phyloP scores from a whole-genome alignment of 2,329 filamentous ascomycete species.

The Colletotrichum sp. region DNA sequence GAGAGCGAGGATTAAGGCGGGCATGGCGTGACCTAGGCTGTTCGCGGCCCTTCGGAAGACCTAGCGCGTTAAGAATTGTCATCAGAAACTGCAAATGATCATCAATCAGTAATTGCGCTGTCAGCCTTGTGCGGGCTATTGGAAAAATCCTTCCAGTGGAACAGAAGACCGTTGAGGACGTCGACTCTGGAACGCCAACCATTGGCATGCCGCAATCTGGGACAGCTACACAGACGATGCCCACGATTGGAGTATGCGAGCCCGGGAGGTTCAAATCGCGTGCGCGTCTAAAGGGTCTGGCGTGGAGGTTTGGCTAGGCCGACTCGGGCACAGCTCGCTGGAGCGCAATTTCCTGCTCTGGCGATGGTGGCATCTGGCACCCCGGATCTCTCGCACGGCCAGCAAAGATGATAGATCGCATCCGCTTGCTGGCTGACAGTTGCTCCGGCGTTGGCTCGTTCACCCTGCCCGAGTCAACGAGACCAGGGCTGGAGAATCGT shows the following conservation, averaged over 20 bases:
- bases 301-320: background rate
- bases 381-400: constrained; percentile 4
- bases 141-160: background rate
- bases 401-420: background rate
- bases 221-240: background rate
- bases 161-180: background rate
- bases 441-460: constrained; percentile 7
- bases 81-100: background rate
- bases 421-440: background rate
- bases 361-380: background rate
- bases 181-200: background rate
- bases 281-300: background rate
- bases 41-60: background rate
- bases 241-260: background rate
- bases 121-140: background rate
- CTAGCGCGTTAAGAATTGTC: background rate
- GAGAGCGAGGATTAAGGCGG: background rate
- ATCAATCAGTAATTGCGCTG: background rate
- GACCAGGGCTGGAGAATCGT: background rate
- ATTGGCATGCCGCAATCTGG: background rate
- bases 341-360: background rate
- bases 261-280: background rate
- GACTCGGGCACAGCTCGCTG: background rate
- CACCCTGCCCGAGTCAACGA: background rate
- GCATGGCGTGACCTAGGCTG: background rate